Percentiles rank a stretch among this genome's conserved stretches.
phyloP scores from a whole-genome alignment of 768 basidiomycete species.

The Phaeotremella skinneri region DNA sequence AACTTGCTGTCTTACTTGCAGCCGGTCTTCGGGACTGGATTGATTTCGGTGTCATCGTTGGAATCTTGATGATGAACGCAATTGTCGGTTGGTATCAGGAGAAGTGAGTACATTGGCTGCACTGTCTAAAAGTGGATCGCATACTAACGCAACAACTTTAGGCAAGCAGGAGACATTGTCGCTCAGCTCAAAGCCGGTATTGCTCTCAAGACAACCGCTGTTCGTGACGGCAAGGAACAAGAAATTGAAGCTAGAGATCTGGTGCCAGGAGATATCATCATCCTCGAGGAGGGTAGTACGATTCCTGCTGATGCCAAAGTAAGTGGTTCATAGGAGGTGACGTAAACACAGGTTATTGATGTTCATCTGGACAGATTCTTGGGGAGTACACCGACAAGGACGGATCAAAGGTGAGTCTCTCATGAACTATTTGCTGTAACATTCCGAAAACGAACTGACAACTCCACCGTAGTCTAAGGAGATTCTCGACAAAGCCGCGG shows the following conservation, averaged over 20 bases:
- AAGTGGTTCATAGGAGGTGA: constrained; percentile 1
- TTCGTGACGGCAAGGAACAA: constrained; percentile 54
- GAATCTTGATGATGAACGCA: constrained; percentile 53
- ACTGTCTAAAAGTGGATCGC: too few relatives aligned
- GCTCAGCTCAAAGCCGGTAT: constrained; percentile 58
- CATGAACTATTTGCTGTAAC: neutral
- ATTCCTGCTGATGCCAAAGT: constrained; percentile 57
- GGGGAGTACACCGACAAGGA: constrained; percentile 54
- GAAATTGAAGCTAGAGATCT: constrained; percentile 57
- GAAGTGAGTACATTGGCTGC: constrained; percentile 48
- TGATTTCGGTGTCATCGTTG: constrained; percentile 58
- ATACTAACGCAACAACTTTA: constrained; percentile 9
- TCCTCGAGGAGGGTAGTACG: constrained; percentile 56
- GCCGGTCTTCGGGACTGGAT: constrained; percentile 58
- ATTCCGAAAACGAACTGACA: constrained; percentile 5
- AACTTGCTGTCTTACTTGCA: constrained; percentile 56
- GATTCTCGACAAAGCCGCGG: constrained; percentile 44
- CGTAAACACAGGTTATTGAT: neutral
- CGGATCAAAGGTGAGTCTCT: constrained; percentile 26
- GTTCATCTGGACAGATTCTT: constrained; percentile 49
- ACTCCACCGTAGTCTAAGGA: constrained; percentile 36
- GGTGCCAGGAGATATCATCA: constrained; percentile 56
- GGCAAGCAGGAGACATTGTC: constrained; percentile 58
- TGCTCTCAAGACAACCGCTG: constrained; percentile 53
- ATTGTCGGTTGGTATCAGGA: constrained; percentile 58